phyloP scores from a whole-genome alignment of 805 yeast genomes.

The Candida incommunis region DNA sequence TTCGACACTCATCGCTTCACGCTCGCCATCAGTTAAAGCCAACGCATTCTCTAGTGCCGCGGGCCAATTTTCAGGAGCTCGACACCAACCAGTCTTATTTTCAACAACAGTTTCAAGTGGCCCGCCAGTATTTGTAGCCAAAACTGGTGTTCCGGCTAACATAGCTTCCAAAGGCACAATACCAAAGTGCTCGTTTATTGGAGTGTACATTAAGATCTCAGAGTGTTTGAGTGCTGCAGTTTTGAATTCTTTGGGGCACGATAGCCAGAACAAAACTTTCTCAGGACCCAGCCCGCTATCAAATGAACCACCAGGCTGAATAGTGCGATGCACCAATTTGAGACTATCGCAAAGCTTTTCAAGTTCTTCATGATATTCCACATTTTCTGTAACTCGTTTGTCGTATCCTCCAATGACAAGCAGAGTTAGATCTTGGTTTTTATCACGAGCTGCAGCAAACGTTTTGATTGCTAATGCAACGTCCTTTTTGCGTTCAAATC shows the following conservation, averaged over 20 bases:
- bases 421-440: slow-evolving; percentile 22
- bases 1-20: slow-evolving; percentile 16
- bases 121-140: slow-evolving; percentile 85
- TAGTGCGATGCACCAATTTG: slow-evolving; percentile 32
- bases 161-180: slow-evolving; percentile 95
- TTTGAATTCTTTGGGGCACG: slow-evolving; percentile 55
- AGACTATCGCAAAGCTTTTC: slow-evolving; percentile 32
- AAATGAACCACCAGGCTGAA: slow-evolving; percentile 15
- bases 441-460: slow-evolving; percentile 27
- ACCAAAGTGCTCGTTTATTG: slow-evolving; percentile 88
- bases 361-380: slow-evolving; percentile 51
- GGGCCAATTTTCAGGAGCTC: slow-evolving; percentile 25
- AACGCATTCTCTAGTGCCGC: slow-evolving; percentile 18
- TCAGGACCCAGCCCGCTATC: slow-evolving; percentile 8
- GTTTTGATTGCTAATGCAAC: slow-evolving; percentile 64
- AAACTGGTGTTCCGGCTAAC: slow-evolving; percentile 68
- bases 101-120: slow-evolving; percentile 67
- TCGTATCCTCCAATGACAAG: slow-evolving; percentile 89
- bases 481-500: slow-evolving; percentile 81
- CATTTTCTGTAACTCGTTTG: slow-evolving; percentile 58
- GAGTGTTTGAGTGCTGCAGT: slow-evolving; percentile 44
- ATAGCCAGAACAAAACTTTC: slow-evolving; percentile 61
- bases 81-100: slow-evolving; percentile 25
- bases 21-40: slow-evolving; percentile 10
- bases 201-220: slow-evolving; percentile 67